These are phyloP conservation scores for Glycyrrhiza uralensis DNA, from an alignment of 306 rosid species.

Conservation along the genomic window DNA sequence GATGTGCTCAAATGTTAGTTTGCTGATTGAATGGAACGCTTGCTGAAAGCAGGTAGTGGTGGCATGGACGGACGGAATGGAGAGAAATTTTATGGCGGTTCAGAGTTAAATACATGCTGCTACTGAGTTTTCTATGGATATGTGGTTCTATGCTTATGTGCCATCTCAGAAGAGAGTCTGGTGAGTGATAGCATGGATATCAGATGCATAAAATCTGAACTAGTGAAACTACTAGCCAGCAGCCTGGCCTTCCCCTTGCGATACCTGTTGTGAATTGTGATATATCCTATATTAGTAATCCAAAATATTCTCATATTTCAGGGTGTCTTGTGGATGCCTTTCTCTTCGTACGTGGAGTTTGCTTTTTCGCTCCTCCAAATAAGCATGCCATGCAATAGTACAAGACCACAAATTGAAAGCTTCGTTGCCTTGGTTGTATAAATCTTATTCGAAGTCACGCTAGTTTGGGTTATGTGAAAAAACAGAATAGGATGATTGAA, in stretches of 20 bases:
- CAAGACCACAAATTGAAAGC: background rate
- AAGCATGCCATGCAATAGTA: background rate
- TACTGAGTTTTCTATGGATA: conserved; percentile 17
- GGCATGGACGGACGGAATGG: background rate
- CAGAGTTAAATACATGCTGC: conserved; percentile 37
- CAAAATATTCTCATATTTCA: background rate
- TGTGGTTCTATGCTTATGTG: conserved; percentile 25
- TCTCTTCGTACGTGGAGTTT: background rate
- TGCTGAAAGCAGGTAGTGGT: conserved; percentile 11
- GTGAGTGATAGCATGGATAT: conserved; percentile 27
- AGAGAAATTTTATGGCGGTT: background rate
- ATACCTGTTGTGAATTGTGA: conserved; percentile 2
- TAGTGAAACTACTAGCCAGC: background rate
- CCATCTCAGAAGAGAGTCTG: conserved; percentile 31
- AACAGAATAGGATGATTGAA: background rate
- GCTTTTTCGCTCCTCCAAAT: background rate
- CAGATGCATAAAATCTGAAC: background rate
- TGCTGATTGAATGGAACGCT: background rate
- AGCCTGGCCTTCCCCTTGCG: background rate
- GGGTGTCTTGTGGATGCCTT: background rate
- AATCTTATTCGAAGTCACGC: background rate
- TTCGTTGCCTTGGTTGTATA: background rate
- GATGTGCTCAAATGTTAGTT: background rate
- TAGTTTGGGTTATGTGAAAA: background rate
- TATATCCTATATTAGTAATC: background rate